Percentiles rank a stretch among this genome's conserved stretches.
These are phyloP conservation scores for Pleoardoris graminearum DNA, from an alignment of 2,329 filamentous ascomycete species.

Conservation along the genomic window DNA sequence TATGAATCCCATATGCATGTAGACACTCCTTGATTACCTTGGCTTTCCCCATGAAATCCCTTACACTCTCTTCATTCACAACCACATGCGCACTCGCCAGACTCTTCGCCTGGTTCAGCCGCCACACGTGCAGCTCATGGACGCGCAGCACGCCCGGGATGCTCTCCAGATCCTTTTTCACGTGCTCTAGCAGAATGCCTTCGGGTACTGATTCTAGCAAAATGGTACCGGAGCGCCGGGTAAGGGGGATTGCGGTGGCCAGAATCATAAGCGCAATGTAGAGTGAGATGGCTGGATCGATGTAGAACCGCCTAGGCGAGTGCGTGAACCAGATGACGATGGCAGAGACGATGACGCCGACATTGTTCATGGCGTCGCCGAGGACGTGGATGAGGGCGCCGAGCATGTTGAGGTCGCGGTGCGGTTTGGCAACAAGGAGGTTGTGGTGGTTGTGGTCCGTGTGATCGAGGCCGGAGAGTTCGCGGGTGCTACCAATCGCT, in stretches of 20 bases:
- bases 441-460: conserved; percentile 33
- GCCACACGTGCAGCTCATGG: conserved; percentile 76
- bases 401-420: conserved; percentile 66
- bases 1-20: conserved; percentile 74
- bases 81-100: conserved; percentile 72
- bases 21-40: conserved; percentile 69
- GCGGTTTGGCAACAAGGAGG: conserved; percentile 23
- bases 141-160: conserved; percentile 68
- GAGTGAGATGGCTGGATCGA: conserved; percentile 70
- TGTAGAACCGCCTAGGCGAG: conserved; percentile 66
- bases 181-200: conserved; percentile 62
- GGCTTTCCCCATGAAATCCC: conserved; percentile 63
- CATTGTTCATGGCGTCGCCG: conserved; percentile 74
- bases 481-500: conserved; percentile 1
- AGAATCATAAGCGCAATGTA: conserved; percentile 76
- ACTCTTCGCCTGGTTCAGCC: conserved; percentile 69
- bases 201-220: conserved; percentile 68
- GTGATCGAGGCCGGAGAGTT: conserved; percentile 15
- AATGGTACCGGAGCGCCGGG: conserved; percentile 65
- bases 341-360: conserved; percentile 73
- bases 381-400: conserved; percentile 72
- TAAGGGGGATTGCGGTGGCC: conserved; percentile 63
- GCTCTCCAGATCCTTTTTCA: conserved; percentile 70
- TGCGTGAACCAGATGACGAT: conserved; percentile 68
- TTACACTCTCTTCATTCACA: conserved; percentile 60